These are phyloP conservation scores for Kodamaea derodonti DNA, from an alignment of 1,139 yeast genomes.

Conservation along the genomic window DNA sequence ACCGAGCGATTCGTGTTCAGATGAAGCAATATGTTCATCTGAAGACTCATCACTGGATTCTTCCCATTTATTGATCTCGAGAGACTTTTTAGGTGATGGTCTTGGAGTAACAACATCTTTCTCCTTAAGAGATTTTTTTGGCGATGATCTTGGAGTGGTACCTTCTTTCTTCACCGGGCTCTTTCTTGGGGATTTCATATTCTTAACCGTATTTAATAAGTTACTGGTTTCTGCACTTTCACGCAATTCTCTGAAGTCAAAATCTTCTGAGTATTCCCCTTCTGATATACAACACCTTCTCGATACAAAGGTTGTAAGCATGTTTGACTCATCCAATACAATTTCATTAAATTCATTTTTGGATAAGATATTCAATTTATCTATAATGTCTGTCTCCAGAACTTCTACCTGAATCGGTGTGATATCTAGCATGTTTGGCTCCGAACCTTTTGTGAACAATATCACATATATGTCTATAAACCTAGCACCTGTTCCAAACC, in stretches of 20 bases:
- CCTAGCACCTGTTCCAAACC: slow-evolving; percentile 31
- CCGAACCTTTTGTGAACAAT: slow-evolving; percentile 26
- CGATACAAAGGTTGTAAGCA: slow-evolving; percentile 5
- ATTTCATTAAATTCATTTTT: slow-evolving; percentile 11
- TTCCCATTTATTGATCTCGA: neutral
- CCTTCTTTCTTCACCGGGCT: slow-evolving; percentile 5
- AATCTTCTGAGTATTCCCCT: slow-evolving; percentile 27
- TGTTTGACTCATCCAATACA: slow-evolving; percentile 28
- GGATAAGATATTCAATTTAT: slow-evolving; percentile 29
- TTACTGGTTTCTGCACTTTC: slow-evolving; percentile 19
- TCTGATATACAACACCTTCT: slow-evolving; percentile 35
- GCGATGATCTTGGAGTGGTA: slow-evolving; percentile 7
- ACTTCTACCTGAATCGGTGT: slow-evolving; percentile 37
- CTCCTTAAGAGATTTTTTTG: slow-evolving; percentile 1
- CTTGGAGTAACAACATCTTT: neutral
- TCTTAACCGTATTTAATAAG: slow-evolving; percentile 22
- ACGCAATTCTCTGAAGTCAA: slow-evolving; percentile 33
- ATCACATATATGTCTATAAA: slow-evolving; percentile 36
- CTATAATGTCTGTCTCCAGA: slow-evolving; percentile 25
- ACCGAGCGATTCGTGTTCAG: too few species aligned
- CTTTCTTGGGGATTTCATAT: slow-evolving; percentile 10
- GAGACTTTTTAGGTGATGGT: neutral
- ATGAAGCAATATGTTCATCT: too few species aligned
- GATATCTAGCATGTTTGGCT: slow-evolving; percentile 36
- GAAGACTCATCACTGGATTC: slow-evolving; percentile 1